Conservation (phyloP, 73 alveolate genomes). For the Symbiodinium natans region DNA sequence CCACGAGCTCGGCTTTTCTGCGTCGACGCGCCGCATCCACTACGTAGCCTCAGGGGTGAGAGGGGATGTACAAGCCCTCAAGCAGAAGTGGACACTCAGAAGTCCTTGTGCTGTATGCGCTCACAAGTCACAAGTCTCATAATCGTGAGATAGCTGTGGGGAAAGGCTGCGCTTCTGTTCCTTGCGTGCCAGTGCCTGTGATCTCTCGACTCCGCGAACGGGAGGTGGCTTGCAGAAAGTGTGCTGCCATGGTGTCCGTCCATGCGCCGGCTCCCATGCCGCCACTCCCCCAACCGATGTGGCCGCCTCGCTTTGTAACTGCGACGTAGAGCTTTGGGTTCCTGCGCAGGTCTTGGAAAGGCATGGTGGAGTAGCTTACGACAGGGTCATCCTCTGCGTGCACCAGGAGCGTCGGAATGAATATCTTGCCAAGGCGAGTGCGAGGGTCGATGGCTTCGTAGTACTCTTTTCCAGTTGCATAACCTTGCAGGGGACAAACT, state of each 20-base stretch:
- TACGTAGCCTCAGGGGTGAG: too few species aligned
- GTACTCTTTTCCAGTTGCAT: not conserved
- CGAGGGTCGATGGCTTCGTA: not conserved
- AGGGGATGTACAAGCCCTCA: too few species aligned
- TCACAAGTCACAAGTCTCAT: too few species aligned
- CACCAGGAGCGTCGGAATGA: conserved; percentile 39
- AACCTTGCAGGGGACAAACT: conserved; percentile 25
- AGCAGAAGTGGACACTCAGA: too few species aligned
- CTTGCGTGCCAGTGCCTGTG: not conserved
- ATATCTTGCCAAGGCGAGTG: not conserved
- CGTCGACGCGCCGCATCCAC: too few species aligned
- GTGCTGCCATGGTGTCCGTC: conserved; percentile 55
- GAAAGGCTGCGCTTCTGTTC: not conserved
- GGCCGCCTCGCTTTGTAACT: conserved; percentile 70
- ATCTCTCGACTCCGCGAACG: not conserved
- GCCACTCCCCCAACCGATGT: conserved; percentile 75
- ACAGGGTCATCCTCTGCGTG: conserved; percentile 77
- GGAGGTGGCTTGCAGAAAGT: conserved; percentile 22
- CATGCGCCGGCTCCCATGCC: conserved; percentile 76
- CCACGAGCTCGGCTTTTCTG: too few species aligned
- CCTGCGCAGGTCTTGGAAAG: conserved; percentile 21
- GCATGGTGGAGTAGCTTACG: conserved; percentile 20
- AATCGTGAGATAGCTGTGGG: not conserved
- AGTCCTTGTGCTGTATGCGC: too few species aligned
- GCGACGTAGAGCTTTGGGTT: conserved; percentile 47